A percentile compares a stretch with the other conserved stretches of the same genome.
phyloP scores from a whole-genome alignment of 2,329 filamentous ascomycete species.

The Dothiorella sarmentorum region DNA sequence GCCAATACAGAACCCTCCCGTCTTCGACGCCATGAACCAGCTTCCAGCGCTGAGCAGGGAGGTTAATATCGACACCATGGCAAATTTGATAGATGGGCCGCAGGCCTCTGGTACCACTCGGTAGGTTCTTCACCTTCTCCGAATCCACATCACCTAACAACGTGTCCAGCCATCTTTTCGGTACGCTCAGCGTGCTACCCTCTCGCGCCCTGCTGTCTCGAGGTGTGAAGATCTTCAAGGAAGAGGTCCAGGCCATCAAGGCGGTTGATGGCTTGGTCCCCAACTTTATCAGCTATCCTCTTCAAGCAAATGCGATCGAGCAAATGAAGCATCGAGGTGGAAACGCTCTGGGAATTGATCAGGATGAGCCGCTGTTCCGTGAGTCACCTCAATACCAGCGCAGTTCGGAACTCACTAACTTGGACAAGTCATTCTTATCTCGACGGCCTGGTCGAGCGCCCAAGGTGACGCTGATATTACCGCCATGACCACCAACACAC shows the following conservation, averaged over 20 bases:
- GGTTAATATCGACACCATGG: slow-evolving; percentile 26
- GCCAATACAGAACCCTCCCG: slow-evolving; percentile 24
- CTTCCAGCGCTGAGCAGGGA: slow-evolving; percentile 23
- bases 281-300: background rate
- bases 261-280: background rate
- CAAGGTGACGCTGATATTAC: background rate
- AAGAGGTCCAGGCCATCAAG: background rate
- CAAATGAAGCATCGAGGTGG: background rate
- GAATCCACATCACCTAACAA: background rate
- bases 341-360: background rate
- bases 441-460: background rate
- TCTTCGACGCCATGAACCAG: slow-evolving; percentile 25
- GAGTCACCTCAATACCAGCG: background rate
- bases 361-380: background rate
- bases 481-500: background rate
- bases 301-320: background rate
- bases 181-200: background rate
- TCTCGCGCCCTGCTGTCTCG: background rate
- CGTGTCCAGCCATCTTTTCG: slow-evolving; percentile 1
- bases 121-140: background rate
- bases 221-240: background rate
- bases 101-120: background rate
- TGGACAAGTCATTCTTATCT: background rate
- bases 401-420: background rate
- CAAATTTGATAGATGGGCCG: slow-evolving; percentile 22